A percentile compares a stretch with the other conserved stretches of the same genome.
phyloP scores from a whole-genome alignment of 176 grass and related monocot species.

The Carex myosuroides region DNA sequence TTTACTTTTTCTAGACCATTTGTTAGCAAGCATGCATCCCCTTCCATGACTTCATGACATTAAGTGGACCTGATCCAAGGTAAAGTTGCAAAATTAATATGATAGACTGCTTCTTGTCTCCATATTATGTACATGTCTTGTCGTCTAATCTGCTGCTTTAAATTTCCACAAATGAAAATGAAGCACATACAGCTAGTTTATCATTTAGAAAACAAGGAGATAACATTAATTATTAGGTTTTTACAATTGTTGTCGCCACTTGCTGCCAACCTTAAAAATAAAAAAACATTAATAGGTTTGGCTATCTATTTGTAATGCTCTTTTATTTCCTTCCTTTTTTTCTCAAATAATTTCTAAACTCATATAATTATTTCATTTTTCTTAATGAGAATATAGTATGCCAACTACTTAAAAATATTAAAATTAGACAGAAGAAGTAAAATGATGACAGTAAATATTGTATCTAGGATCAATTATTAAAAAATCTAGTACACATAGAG shows the following conservation, averaged over 20 bases:
- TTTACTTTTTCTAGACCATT: neutral
- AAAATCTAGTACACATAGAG: neutral
- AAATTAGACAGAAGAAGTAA: neutral
- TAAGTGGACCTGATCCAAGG: neutral
- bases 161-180: neutral
- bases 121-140: neutral
- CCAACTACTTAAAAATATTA: neutral
- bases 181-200: neutral
- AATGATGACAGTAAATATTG: neutral
- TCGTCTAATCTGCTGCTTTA: neutral
- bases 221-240: neutral
- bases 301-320: neutral
- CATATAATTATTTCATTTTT: too few relatives aligned
- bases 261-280: too few relatives aligned
- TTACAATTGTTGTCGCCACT: too few relatives aligned
- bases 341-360: neutral
- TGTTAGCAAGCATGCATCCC: constrained; percentile 13
- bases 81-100: neutral
- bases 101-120: neutral
- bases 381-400: neutral
- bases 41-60: neutral
- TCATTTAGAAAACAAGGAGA: neutral
- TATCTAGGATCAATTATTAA: neutral
- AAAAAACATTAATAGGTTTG: too few relatives aligned
- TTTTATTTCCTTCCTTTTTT: neutral